Evolutionary conservation across 139 green algal species (phyloP).

Genomic region (Nannochloris sp.): DNA sequence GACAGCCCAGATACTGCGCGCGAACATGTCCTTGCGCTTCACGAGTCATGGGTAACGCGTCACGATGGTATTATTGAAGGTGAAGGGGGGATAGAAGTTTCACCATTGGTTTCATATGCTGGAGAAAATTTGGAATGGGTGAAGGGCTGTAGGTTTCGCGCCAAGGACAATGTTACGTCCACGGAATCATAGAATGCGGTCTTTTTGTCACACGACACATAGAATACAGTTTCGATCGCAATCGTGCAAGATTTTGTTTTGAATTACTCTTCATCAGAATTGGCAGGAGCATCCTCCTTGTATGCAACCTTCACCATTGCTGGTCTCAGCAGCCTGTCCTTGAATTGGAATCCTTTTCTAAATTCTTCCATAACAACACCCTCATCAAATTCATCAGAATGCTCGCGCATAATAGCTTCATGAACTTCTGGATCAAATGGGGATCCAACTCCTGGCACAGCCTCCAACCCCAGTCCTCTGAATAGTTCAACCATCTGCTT

Average conservation of each 20-base stretch:
- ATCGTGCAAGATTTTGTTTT: background rate
- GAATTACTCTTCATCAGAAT: background rate
- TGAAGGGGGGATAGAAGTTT: conserved; percentile 57
- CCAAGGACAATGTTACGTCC: background rate
- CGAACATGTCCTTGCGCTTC: conserved; percentile 54
- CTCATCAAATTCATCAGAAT: conserved; percentile 61
- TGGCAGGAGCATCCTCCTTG: conserved; percentile 1
- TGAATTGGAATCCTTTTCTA: conserved; percentile 83
- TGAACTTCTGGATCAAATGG: conserved; percentile 93
- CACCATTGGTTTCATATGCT: conserved; percentile 56
- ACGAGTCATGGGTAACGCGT: conserved; percentile 43
- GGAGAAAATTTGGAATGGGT: conserved; percentile 58
- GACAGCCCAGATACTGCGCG: conserved; percentile 83
- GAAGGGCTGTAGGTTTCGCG: conserved; percentile 11
- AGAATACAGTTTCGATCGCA: background rate
- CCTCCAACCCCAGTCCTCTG: conserved; percentile 70
- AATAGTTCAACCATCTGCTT: conserved; percentile 93
- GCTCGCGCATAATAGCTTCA: conserved; percentile 91
- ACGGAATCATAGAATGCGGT: background rate
- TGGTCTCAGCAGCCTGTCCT: conserved; percentile 75
- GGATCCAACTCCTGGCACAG: conserved; percentile 63
- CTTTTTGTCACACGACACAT: background rate
- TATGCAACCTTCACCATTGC: conserved; percentile 94
- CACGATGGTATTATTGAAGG: conserved; percentile 28
- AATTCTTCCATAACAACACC: conserved; percentile 86